Evolutionary conservation across 768 basidiomycete genomes (phyloP).

Genomic region (button mushroom (Agaricus bisporus)): DNA sequence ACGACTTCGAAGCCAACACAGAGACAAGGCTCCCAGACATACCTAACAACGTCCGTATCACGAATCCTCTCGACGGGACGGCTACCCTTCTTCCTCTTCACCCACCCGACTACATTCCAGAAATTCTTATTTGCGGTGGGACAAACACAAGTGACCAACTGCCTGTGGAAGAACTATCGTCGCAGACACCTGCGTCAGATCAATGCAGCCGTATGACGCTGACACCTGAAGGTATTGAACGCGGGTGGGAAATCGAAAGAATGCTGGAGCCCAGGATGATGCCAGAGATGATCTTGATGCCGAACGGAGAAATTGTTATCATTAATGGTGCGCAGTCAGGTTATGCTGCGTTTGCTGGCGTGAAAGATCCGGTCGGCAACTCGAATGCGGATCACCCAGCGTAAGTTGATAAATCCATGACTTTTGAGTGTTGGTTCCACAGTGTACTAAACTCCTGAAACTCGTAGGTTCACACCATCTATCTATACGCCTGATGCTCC

Average conservation of each 20-base stretch:
- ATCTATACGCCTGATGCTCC: conserved; percentile 41
- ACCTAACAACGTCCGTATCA: conserved; percentile 38
- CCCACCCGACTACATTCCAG: conserved; percentile 34
- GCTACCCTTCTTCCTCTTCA: conserved; percentile 31
- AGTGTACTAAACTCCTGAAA: conserved; percentile 1
- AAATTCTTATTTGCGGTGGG: conserved; percentile 43
- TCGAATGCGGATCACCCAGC: conserved; percentile 27
- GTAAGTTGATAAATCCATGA: conserved; percentile 12
- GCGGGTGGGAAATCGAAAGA: conserved; percentile 39
- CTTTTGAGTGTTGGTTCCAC: background rate
- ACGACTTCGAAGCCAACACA: conserved; percentile 29
- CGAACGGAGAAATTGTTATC: conserved; percentile 38
- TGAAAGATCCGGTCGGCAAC: conserved; percentile 19
- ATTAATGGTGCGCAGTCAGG: conserved; percentile 38
- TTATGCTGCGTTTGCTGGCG: conserved; percentile 32
- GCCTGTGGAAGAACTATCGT: conserved; percentile 24
- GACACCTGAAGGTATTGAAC: conserved; percentile 33
- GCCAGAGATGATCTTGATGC: conserved; percentile 33
- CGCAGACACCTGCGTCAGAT: conserved; percentile 35
- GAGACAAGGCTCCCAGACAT: conserved; percentile 35
- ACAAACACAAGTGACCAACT: conserved; percentile 26
- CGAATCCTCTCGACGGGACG: conserved; percentile 33
- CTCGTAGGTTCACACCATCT: conserved; percentile 29
- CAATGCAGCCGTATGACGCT: conserved; percentile 39
- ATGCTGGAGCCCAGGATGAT: conserved; percentile 36